Evolutionary conservation across 2,329 filamentous ascomycete species (phyloP), one percentile per base, ranked within the genome.

Genomic region (Diaporthe caulivora): DNA sequence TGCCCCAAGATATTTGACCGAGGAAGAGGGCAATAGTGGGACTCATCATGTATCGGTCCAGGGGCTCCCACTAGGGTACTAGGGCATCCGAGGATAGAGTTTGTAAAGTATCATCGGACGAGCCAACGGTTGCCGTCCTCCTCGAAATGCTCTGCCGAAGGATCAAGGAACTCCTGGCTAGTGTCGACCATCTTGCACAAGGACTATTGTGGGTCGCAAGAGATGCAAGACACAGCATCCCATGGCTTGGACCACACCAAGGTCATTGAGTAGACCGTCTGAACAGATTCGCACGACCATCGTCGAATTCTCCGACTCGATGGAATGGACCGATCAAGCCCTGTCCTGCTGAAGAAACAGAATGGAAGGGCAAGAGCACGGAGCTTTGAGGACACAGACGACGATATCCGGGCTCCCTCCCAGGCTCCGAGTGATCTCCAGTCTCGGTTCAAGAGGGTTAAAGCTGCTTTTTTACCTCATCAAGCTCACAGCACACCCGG

Each of bases 161-260:
- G 71, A 73, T 73, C 74, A 75, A 64, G 74, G 74, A 75, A 73
- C 65, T 73, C 73, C 73, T 75, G 71, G 73, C 73, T 73, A 75
- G 67, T 73, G 67, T 53, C 53, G 58, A 55, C 71, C 47, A 64
- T 72, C 73, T 47, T 75, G 58, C 71, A 67, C 71, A 62, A 73
- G 70, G 60, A 60, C 73, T 37, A 72, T 37, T 64, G 70, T 72
- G 70, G 73, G 69, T 58, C 70, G 51, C 64, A 74, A 47, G 69
- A 64, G 67, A 70, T 70, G 71, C 71, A 71, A 73, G 71, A 68
- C 74, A 71, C 67, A 68, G 42, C 71, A 64, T 62, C n/a, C 40
- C 53, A 67, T 47, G 60, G 57, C 47, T 54, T 68, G 71, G 47
- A 69, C 51, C 53, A 44, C 67, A 64, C 49, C 67, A 55, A 47